Evolutionary conservation across 2,329 filamentous ascomycete species (phyloP), one percentile per base, ranked within the genome.

Genomic region (Tympanopsis confertula): DNA sequence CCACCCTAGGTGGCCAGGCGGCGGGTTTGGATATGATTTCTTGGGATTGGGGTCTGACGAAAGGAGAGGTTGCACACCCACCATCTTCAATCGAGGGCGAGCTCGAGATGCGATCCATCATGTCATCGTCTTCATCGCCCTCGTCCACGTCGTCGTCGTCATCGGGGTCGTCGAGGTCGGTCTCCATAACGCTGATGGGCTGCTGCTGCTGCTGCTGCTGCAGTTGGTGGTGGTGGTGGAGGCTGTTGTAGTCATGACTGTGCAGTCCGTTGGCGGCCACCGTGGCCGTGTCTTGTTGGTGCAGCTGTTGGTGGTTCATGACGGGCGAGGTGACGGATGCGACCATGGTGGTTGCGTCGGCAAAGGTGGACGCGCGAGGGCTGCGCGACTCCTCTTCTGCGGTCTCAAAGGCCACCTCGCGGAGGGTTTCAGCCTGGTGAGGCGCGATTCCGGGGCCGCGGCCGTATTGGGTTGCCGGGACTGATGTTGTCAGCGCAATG

Each of bases 61-160:
- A 7, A 47, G 59, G 52, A 43, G 48, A 42, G 47, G 50, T 55
- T 62, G 59, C 62, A 65, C 68, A 91, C 87, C 73, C 79, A 98
- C 89, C 89, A 82, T 96, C 89, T 69, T 94, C 87, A 61, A 98
- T 98, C 50, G 89, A 96, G 55, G 91, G 91, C 51, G 89, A 96
- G 61, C 88, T 96, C 52, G 89, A 96, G 47, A 98, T 95, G 62
- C 91, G 91, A 66, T 96, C 91, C 83, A 94, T 86, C 78, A 94
- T 79, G 59, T 96, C 89, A 61, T 95, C 70, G 53, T 93, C 87
- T 57, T 70, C 83, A 50, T 81, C 79, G 36, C 76, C 77, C 46
- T 75, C 74, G 48, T 82, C 73, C 51, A 75, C 62, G 45, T 85
- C 78, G 35, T 71, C 75, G 44, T 82, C 78, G 47, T 74, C 69